Base-by-base conservation (phyloP, 768 basidiomycete genomes). In the Tubosaeta brunneosetosa region DNA sequence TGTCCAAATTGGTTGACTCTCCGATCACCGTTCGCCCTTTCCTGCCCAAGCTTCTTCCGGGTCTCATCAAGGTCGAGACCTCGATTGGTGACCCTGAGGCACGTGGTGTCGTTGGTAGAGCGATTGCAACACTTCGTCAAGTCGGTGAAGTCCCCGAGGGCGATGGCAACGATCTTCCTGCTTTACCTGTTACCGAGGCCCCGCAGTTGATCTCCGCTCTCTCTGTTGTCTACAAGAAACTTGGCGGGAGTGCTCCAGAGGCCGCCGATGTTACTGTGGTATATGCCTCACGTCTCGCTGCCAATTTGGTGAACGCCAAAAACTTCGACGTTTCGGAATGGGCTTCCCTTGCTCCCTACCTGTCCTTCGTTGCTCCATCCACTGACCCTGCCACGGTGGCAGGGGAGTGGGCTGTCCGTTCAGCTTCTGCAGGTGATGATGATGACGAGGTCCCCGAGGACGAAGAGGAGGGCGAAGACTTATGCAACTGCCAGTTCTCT, bases 401-500 rank as follows among this genome's bases (percentile, higher is more conserved):
- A 53, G 82, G 83, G 55, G 90, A 95, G 66, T 91, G 93, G 85
- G 88, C 88, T 50, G 90, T 97, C 66, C 87, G 86, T 67, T 94
- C 89, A 29, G 93, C 94, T 32, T 79, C 84, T 52, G 86, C 90
- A 56, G 86, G 80, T 51, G 77, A 75, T 34, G 88, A 84, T 3
- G 87, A 87, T 1, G 81, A 72, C 0, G 83, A 81, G 16, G 85
- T 77, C 47, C 72, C 69, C 42, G 93, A 93, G 14, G 94, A 97
- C 61, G 94, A 95, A 68, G 94, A 97, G 72, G 93, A 94, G 74
- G 94, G 94, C 62, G 97, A 99, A 76, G 94, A 97, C 67, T 82
- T 99, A 62, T 95, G 94, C 81, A 94, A 97, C 80, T 95, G 93
- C 80, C 92, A 95, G 70, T 97, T 97, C 84, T 97, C 94, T 50